Base-by-base conservation (phyloP, 2,329 filamentous ascomycete genomes). In the Colletotrichum sp. region DNA sequence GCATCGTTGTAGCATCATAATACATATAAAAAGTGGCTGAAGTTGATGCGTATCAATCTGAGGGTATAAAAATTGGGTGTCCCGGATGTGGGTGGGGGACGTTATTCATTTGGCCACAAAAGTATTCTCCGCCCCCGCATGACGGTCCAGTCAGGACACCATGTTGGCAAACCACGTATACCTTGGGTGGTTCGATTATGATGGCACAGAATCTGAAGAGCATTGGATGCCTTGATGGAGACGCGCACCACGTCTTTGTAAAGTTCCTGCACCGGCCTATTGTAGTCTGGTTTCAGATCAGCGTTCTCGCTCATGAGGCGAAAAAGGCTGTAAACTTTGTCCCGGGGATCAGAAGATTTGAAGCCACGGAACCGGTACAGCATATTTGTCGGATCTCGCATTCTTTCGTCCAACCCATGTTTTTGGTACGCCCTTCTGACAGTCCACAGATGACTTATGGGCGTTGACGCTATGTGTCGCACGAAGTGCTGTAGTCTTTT, bases 251-350 rank as follows among this genome's bases (percentile, higher is more conserved):
- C 38, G 18, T 47, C 38, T n/a, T 0, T n/a, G 18, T 47, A 47
- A n/a, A 47, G 38, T 0, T 47, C 38, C 7, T n/a, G 5, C 5
- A 12, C 38, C 0, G 9, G 0, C 6, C 0, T 47, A 1, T 47
- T 12, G 38, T 47, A 47, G n/a, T 43, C 18, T 47, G 38, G 38
- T 2, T 47, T 47, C 38, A 47, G 3, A n/a, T 3, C 38, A 0
- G 38, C 18, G 18, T 47, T 18, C 3, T 47, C 38, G 9, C 18
- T 18, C 3, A 1, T 47, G 0, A 47, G 38, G 9, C 38, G 38
- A 7, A 47, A n/a, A 47, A 7, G 38, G 1, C 38, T 47, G 38
- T 12, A 47, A 2, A 43, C 38, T 18, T 43, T 43, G 6, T 43
- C 38, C 0, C 18, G 18, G 18, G 18, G 5, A 43, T 43, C 38